Evolutionary conservation across 1,139 yeast species (phyloP), one percentile per base, ranked within the genome.

Genomic region (Pichia sp.): DNA sequence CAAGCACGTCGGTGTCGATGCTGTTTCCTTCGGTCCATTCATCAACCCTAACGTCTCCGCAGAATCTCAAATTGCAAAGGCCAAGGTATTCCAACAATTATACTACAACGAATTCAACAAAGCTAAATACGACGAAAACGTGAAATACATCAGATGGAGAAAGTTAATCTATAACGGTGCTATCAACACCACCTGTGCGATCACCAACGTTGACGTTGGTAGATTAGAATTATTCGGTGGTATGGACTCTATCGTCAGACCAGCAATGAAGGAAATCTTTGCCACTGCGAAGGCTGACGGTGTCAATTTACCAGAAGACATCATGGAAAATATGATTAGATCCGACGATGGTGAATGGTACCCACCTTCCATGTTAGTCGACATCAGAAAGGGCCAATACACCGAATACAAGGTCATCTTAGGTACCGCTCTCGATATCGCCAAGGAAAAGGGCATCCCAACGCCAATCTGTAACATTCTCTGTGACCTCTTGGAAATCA

Each of bases 101-200:
- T 84, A 85, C 62, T 52, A 63, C 19, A 73, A 75, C 44, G 72
- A 68, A 9, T 62, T 72, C 53, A 80, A 79, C 56, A 56, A 60
- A 6, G 72, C 77, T 40, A 59, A 60, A 10, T 65, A 73, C 36
- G 85, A 82, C 58, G 66, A 63, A 14, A 66, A 78, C 53, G 79
- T 76, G 15, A 74, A 76, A 51, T 70, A 67, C 58, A 72, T 81
- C 7, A 70, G 95, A 61, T 86, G 94, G 94, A 71, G 78, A 50
- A 86, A 86, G 61, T 71, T 86, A 47, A 73, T 85, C 19, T 85
- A 85, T 67, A 86, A 86, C 59, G 77, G 85, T 9, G 75, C 81
- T 3, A 73, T 80, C 62, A 85, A 85, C 67, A 75, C 91, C 2
- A 70, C 79, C 5, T 75, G 81, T 50, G 80, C 83, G 8, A 61